A percentile compares a stretch with the other conserved stretches of the same genome.
Evolutionary conservation across 2,329 filamentous ascomycete species (phyloP).

Genomic region (Cercospora canescens): DNA sequence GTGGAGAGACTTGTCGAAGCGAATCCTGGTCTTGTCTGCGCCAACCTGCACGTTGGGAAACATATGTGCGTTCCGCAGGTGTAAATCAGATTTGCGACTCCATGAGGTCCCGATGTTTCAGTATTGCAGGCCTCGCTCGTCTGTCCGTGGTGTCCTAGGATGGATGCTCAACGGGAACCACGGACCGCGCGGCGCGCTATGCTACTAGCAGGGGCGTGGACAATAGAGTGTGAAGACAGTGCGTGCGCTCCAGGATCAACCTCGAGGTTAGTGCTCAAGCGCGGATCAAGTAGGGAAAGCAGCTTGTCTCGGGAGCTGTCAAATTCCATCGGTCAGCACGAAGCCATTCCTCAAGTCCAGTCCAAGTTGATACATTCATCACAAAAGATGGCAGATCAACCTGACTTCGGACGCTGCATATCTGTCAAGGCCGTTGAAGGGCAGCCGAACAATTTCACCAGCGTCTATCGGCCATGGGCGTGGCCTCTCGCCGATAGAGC

Average conservation of each 20-base stretch:
- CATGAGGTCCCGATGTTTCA: not conserved
- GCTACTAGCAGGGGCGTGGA: not conserved
- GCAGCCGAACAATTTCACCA: not conserved
- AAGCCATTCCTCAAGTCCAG: too few species aligned
- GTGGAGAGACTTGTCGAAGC: slow-evolving; percentile 15
- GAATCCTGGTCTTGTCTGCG: slow-evolving; percentile 18
- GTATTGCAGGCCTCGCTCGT: too few species aligned
- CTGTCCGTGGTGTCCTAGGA: too few species aligned
- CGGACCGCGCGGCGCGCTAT: not conserved
- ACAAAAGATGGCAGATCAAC: not conserved
- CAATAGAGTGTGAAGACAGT: not conserved
- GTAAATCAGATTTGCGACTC: not conserved
- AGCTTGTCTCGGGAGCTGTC: not conserved
- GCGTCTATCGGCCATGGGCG: slow-evolving; percentile 7
- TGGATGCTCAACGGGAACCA: not conserved
- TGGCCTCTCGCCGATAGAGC: not conserved
- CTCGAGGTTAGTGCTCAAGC: not conserved
- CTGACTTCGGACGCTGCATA: not conserved
- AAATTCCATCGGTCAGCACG: not conserved
- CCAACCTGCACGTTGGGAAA: slow-evolving; percentile 7
- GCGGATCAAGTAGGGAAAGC: not conserved
- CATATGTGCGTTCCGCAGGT: slow-evolving; percentile 13
- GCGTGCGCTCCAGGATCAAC: not conserved
- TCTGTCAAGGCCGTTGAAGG: not conserved
- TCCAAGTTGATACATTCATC: too few species aligned